Conservation (phyloP, 805 yeast genomes). For the Lipomyces kockii region DNA sequence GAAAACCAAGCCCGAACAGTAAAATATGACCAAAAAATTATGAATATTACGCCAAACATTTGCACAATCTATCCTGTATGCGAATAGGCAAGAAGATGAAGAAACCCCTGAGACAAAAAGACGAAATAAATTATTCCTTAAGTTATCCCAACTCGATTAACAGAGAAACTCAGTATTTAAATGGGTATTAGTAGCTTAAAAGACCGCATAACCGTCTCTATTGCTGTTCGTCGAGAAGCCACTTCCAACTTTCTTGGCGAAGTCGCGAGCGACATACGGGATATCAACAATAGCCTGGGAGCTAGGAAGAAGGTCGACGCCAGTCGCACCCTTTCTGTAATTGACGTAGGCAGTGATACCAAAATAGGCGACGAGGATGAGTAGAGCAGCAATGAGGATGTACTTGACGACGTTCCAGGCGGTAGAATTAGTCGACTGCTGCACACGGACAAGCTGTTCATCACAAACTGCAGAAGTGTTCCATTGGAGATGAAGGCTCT, state of each 20-base stretch:
- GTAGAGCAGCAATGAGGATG: constrained; percentile 58
- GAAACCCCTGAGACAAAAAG: not conserved
- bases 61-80: not conserved
- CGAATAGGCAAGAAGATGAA: not conserved
- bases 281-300: constrained; percentile 64
- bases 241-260: constrained; percentile 63
- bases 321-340: constrained; percentile 67
- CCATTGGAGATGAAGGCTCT: constrained; percentile 47
- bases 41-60: not conserved
- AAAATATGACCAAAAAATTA: not conserved
- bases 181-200: constrained; percentile 53
- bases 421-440: constrained; percentile 45
- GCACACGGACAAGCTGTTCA: constrained; percentile 35
- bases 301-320: constrained; percentile 56
- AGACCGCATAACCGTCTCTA: constrained; percentile 94
- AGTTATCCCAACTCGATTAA: not conserved
- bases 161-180: not conserved
- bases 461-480: constrained; percentile 52
- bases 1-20: not conserved
- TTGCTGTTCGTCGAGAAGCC: constrained; percentile 62
- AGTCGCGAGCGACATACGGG: constrained; percentile 42
- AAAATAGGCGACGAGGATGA: constrained; percentile 42
- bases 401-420: constrained; percentile 86
- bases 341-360: constrained; percentile 73
- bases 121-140: not conserved